Conservation (phyloP, 2,329 filamentous ascomycete genomes). For the Fusarium tjaetaba region DNA sequence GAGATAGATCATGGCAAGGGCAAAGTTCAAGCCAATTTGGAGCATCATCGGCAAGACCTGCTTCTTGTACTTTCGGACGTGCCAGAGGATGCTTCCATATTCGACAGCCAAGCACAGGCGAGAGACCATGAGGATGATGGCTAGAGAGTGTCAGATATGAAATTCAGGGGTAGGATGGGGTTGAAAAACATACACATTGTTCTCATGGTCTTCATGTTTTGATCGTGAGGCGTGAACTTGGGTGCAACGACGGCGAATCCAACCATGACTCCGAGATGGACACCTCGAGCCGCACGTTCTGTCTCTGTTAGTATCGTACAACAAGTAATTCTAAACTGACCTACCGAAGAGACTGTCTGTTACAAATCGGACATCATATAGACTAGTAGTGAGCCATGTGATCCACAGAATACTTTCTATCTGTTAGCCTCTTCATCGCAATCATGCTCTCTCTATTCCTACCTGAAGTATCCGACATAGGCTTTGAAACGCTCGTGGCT, state of each 20-base stretch:
- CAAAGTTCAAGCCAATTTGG: conserved; percentile 50
- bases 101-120: conserved; percentile 64
- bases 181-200: conserved; percentile 50
- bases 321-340: not conserved
- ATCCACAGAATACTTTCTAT: conserved; percentile 67
- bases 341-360: conserved; percentile 69
- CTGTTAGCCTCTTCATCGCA: not conserved
- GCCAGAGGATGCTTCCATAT: conserved; percentile 59
- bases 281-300: conserved; percentile 65
- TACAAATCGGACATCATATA: conserved; percentile 74
- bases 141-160: conserved; percentile 25
- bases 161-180: accelerated
- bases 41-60: conserved; percentile 49
- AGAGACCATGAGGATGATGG: conserved; percentile 61
- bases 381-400: conserved; percentile 71
- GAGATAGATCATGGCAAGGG: conserved; percentile 52
- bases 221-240: conserved; percentile 53
- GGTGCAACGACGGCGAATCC: conserved; percentile 70
- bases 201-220: conserved; percentile 51
- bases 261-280: conserved; percentile 72
- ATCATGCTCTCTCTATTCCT: not conserved
- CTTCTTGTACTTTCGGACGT: conserved; percentile 53
- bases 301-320: not conserved
- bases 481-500: conserved; percentile 46
- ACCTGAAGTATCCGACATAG: conserved; percentile 52